A percentile compares a stretch with the other conserved stretches of the same genome.
These are phyloP conservation scores for Steccherinum ochraceum DNA, from an alignment of 768 basidiomycete genomes.

Conservation along the genomic window DNA sequence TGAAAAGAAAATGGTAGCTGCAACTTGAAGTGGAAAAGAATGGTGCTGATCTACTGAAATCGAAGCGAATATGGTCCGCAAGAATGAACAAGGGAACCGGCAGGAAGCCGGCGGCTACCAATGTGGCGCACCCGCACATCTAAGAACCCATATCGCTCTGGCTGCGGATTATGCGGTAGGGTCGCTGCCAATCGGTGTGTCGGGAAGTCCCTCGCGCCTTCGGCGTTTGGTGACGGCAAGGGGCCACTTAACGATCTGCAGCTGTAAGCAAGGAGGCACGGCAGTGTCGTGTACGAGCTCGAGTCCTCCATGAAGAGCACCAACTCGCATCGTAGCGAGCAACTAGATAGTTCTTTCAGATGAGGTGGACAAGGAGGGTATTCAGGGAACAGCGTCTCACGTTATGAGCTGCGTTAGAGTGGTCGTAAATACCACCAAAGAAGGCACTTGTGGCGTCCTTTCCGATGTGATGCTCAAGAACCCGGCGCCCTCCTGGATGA, in stretches of 20 bases:
- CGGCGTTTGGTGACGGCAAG: too few species aligned
- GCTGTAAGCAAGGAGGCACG: constrained; percentile 32
- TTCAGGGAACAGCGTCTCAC: constrained; percentile 31
- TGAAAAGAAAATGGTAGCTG: too few species aligned
- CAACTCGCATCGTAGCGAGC: constrained; percentile 56
- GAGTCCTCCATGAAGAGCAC: constrained; percentile 46
- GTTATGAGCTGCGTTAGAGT: constrained; percentile 85
- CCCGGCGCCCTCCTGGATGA: constrained; percentile 85
- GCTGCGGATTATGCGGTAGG: too few species aligned
- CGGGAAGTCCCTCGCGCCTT: too few species aligned
- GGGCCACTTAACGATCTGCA: constrained; percentile 9
- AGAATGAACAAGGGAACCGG: too few species aligned
- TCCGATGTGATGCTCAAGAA: constrained; percentile 78
- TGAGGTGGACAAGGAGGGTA: not conserved
- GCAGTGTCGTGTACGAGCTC: constrained; percentile 41
- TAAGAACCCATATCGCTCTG: too few species aligned
- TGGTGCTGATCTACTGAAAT: too few species aligned
- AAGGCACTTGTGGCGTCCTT: constrained; percentile 91
- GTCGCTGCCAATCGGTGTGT: too few species aligned
- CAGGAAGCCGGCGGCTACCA: too few species aligned
- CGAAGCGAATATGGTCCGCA: too few species aligned
- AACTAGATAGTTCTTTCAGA: constrained; percentile 22
- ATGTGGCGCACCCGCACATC: too few species aligned
- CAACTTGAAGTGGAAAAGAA: too few species aligned
- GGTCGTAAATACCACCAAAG: constrained; percentile 88